A percentile compares a stretch with the other conserved stretches of the same genome.
These are phyloP conservation scores for Macadamia integrifolia DNA, from an alignment of 164 flowering plant genomes.

Conservation along the genomic window DNA sequence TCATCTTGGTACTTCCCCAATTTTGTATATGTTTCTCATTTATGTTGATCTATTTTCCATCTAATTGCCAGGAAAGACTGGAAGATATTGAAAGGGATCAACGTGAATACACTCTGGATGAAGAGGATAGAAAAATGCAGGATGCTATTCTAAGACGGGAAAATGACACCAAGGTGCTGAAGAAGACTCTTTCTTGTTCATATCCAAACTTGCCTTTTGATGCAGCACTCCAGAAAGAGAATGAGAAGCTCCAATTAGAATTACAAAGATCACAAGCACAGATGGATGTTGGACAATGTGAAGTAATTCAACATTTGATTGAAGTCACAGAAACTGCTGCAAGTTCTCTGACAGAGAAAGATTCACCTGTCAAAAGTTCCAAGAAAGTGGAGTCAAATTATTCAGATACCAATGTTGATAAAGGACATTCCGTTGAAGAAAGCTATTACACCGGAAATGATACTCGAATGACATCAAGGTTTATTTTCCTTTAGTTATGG, in stretches of 20 bases:
- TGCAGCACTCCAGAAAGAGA: conserved; percentile 71
- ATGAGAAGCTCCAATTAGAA: conserved; percentile 79
- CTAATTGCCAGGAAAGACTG: conserved; percentile 64
- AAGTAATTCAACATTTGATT: conserved; percentile 76
- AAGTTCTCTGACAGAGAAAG: conserved; percentile 34
- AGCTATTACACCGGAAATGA: conserved; percentile 28
- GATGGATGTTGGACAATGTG: conserved; percentile 66
- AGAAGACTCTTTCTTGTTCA: conserved; percentile 79
- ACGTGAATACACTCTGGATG: conserved; percentile 87
- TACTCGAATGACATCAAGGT: conserved; percentile 43
- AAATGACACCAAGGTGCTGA: conserved; percentile 49
- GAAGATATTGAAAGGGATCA: conserved; percentile 82
- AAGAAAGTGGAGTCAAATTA: conserved; percentile 36
- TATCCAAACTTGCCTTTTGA: conserved; percentile 69
- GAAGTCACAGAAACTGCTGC: conserved; percentile 68
- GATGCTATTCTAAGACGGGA: conserved; percentile 51
- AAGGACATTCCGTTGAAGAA: conserved; percentile 29
- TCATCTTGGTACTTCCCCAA: neutral
- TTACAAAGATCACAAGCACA: conserved; percentile 72
- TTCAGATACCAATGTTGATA: conserved; percentile 31
- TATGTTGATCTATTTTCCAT: neutral
- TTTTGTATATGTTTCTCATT: neutral
- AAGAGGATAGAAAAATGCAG: conserved; percentile 70
- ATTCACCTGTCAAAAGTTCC: conserved; percentile 31
- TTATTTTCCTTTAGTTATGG: conserved; percentile 10